Percentiles rank a stretch among this genome's conserved stretches.
phyloP scores from a whole-genome alignment of 2,329 filamentous ascomycete species.

The Fusarium robinianum region DNA sequence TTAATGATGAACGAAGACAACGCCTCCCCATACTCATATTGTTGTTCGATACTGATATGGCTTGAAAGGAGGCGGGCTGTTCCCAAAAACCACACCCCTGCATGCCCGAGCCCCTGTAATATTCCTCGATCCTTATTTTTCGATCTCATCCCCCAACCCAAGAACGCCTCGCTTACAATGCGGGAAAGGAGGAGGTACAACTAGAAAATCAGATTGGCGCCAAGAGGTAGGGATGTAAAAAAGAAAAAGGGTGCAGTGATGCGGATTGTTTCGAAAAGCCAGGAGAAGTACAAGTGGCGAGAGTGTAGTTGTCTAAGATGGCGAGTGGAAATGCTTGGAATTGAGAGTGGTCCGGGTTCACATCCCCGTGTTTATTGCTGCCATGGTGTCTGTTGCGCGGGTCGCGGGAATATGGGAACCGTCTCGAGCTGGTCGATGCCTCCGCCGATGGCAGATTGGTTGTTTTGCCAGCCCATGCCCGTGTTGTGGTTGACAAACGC shows the following conservation, averaged over 20 bases:
- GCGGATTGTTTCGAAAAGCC: slow-evolving; percentile 12
- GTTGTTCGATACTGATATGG: no score
- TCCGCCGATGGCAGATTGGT: slow-evolving; percentile 78
- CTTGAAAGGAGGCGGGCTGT: no score
- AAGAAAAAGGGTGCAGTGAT: slow-evolving; percentile 11
- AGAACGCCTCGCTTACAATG: slow-evolving; percentile 43
- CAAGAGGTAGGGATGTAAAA: slow-evolving; percentile 1
- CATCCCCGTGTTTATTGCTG: slow-evolving; percentile 48
- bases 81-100: no score
- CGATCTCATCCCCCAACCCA: slow-evolving; percentile 35
- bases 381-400: slow-evolving; percentile 66
- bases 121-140: slow-evolving; percentile 27
- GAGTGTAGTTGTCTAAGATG: not conserved
- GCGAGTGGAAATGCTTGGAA: not conserved
- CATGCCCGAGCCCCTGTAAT: no score
- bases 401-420: slow-evolving; percentile 83
- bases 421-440: slow-evolving; percentile 79
- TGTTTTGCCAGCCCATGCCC: slow-evolving; percentile 85
- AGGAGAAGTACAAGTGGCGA: not conserved
- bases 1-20: no score
- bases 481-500: slow-evolving; percentile 88
- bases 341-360: no score
- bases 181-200: slow-evolving; percentile 33
- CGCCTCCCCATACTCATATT: no score
- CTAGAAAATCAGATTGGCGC: slow-evolving; percentile 16